Percentiles rank a stretch among this genome's conserved stretches.
Evolutionary conservation across 2,329 filamentous ascomycete species (phyloP).

Genomic region (Aspergillus sp.): DNA sequence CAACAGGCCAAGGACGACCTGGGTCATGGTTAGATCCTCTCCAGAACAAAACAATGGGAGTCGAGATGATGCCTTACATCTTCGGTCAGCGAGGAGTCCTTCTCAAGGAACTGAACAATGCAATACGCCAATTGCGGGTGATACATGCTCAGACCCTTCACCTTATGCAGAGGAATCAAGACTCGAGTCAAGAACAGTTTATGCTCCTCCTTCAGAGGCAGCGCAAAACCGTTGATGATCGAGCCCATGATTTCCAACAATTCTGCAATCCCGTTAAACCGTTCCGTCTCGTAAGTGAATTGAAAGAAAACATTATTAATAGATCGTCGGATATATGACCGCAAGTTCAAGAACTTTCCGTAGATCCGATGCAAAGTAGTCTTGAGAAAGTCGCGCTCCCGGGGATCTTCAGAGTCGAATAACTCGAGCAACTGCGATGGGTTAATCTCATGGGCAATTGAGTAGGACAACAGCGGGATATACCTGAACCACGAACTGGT

Average conservation of each 20-base stretch:
- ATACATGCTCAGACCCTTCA: slow-evolving; percentile 99
- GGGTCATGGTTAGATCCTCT: slow-evolving; percentile 8
- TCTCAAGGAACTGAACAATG: slow-evolving; percentile 97
- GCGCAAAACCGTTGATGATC: slow-evolving; percentile 96
- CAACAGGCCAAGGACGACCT: slow-evolving; percentile 88
- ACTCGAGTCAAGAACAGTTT: slow-evolving; percentile 95
- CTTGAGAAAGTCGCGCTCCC: slow-evolving; percentile 95
- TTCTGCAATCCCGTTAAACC: slow-evolving; percentile 97
- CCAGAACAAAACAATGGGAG: background rate
- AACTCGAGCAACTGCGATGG: slow-evolving; percentile 68
- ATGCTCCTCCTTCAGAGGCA: slow-evolving; percentile 96
- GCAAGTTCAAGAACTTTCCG: slow-evolving; percentile 94
- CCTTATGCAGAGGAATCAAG: slow-evolving; percentile 88
- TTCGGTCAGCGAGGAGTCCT: slow-evolving; percentile 93
- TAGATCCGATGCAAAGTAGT: slow-evolving; percentile 97
- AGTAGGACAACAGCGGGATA: slow-evolving; percentile 10
- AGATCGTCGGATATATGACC: slow-evolving; percentile 92
- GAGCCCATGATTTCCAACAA: slow-evolving; percentile 92
- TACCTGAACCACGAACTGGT: slow-evolving; percentile 84
- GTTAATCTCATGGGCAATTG: slow-evolving; percentile 5
- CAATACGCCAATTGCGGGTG: slow-evolving; percentile 97
- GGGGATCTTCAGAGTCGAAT: slow-evolving; percentile 94
- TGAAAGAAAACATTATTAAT: slow-evolving; percentile 99
- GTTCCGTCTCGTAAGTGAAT: slow-evolving; percentile 96
- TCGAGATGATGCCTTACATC: slow-evolving; percentile 52